A percentile compares a stretch with the other conserved stretches of the same genome.
These are phyloP conservation scores for Fusarium metavorans DNA, from an alignment of 2,329 filamentous ascomycete species.

Conservation along the genomic window DNA sequence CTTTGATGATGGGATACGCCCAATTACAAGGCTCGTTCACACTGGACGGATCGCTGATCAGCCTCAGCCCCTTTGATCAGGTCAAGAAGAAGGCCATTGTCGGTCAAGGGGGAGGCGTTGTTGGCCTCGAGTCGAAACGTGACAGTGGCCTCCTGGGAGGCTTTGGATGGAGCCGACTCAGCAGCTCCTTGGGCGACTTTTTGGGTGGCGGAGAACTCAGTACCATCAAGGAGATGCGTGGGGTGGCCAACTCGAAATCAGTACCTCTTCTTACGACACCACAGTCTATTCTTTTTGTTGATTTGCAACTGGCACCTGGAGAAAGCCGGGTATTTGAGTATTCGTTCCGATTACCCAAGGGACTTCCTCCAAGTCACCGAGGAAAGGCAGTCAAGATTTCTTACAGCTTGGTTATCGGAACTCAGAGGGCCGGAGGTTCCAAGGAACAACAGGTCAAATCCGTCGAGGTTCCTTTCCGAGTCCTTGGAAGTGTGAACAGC, in stretches of 20 bases:
- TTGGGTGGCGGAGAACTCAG: slow-evolving; percentile 90
- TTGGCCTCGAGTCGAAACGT: slow-evolving; percentile 82
- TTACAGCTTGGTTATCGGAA: slow-evolving; percentile 92
- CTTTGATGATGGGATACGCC: slow-evolving; percentile 97
- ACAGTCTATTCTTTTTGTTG: slow-evolving; percentile 95
- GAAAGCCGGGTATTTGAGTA: slow-evolving; percentile 92
- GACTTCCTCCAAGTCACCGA: slow-evolving; percentile 89
- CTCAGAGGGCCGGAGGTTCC: slow-evolving; percentile 83
- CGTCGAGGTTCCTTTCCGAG: slow-evolving; percentile 92
- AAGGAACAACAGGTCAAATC: slow-evolving; percentile 87
- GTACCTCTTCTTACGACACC: slow-evolving; percentile 94
- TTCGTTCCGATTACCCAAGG: slow-evolving; percentile 84
- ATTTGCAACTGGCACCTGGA: slow-evolving; percentile 86
- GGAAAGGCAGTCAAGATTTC: slow-evolving; percentile 94
- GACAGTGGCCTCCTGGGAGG: slow-evolving; percentile 84
- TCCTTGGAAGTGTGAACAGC: slow-evolving; percentile 91
- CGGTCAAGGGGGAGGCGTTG: slow-evolving; percentile 86
- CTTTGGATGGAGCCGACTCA: slow-evolving; percentile 89
- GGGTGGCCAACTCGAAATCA: slow-evolving; percentile 84
- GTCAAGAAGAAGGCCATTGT: slow-evolving; percentile 95
- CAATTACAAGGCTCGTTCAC: slow-evolving; percentile 94
- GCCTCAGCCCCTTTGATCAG: slow-evolving; percentile 90
- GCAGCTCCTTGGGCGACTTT: slow-evolving; percentile 87
- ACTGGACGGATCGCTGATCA: slow-evolving; percentile 90
- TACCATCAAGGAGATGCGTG: slow-evolving; percentile 95